Conservation (phyloP, 2,329 filamentous ascomycete species). For the Periconia sp. region DNA sequence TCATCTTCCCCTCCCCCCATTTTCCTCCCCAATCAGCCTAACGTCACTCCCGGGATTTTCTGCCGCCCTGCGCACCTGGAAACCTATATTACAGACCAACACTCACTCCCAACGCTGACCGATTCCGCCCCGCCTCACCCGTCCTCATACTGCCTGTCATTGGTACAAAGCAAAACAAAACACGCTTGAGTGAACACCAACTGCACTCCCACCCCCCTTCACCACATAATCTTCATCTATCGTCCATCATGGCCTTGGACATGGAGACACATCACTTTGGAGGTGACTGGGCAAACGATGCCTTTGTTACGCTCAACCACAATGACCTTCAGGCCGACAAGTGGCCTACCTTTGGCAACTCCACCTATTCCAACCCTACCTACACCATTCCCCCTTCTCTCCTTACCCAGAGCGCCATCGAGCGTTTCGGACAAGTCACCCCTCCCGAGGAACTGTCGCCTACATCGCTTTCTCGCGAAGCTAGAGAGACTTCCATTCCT, state of each 20-base stretch:
- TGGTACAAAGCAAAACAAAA: too few species aligned
- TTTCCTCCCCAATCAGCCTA: background rate
- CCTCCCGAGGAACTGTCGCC: constrained; percentile 40
- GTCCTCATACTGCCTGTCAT: too few species aligned
- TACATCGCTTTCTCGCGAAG: constrained; percentile 15
- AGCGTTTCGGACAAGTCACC: constrained; percentile 40
- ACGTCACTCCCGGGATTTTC: background rate
- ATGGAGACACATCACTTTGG: constrained; percentile 19
- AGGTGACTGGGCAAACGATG: constrained; percentile 30
- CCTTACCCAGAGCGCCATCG: constrained; percentile 27
- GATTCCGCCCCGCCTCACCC: background rate
- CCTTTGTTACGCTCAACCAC: constrained; percentile 28
- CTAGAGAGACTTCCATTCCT: constrained; percentile 25
- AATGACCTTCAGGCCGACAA: constrained; percentile 18
- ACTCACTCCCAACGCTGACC: background rate
- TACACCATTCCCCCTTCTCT: constrained; percentile 34
- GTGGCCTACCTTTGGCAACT: constrained; percentile 22
- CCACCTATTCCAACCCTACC: constrained; percentile 8
- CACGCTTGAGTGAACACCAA: too few species aligned
- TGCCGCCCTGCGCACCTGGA: background rate
- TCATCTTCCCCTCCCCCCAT: background rate
- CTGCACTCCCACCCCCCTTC: too few species aligned
- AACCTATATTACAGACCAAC: background rate
- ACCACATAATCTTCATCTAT: background rate
- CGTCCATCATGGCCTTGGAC: constrained; percentile 16